A percentile compares a stretch with the other conserved stretches of the same genome.
These are phyloP conservation scores for Byssothecium circinans DNA, from an alignment of 2,329 filamentous ascomycete species.

Conservation along the genomic window DNA sequence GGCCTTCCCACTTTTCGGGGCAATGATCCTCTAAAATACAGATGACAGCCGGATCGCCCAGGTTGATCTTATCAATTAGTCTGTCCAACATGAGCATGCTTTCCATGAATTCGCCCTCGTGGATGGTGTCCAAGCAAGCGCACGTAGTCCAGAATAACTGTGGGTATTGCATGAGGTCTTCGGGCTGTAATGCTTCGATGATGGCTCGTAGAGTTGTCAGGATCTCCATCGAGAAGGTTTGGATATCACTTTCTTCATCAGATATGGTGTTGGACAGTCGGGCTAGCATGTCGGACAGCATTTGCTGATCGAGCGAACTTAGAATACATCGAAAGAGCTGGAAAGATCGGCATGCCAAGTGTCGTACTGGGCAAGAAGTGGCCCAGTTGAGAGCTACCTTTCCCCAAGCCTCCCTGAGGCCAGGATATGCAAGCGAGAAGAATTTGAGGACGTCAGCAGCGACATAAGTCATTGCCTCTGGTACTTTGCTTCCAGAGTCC, in stretches of 20 bases:
- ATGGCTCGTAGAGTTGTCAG: constrained; percentile 90
- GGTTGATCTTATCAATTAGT: constrained; percentile 80
- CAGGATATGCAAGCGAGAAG: constrained; percentile 81
- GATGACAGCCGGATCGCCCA: constrained; percentile 70
- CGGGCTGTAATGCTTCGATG: constrained; percentile 78
- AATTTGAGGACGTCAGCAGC: constrained; percentile 80
- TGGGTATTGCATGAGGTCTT: constrained; percentile 83
- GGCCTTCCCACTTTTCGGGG: constrained; percentile 84
- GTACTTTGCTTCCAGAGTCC: constrained; percentile 77
- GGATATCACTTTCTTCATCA: constrained; percentile 88
- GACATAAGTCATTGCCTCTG: constrained; percentile 82
- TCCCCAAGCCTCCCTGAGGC: constrained; percentile 88
- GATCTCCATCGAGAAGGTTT: constrained; percentile 98
- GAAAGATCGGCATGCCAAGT: constrained; percentile 94
- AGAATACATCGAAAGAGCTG: constrained; percentile 95
- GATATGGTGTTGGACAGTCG: constrained; percentile 95
- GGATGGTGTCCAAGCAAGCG: constrained; percentile 93
- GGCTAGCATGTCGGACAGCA: constrained; percentile 96
- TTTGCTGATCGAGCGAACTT: constrained; percentile 84
- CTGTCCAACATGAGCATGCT: constrained; percentile 89
- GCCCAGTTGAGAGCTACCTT: constrained; percentile 91
- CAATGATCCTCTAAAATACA: constrained; percentile 74
- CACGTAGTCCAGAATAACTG: constrained; percentile 98
- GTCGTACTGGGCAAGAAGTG: constrained; percentile 91
- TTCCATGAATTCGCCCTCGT: constrained; percentile 92